Evolutionary conservation across 768 basidiomycete species (phyloP), one percentile per base, ranked within the genome.

Genomic region (Leccinum variicolor): DNA sequence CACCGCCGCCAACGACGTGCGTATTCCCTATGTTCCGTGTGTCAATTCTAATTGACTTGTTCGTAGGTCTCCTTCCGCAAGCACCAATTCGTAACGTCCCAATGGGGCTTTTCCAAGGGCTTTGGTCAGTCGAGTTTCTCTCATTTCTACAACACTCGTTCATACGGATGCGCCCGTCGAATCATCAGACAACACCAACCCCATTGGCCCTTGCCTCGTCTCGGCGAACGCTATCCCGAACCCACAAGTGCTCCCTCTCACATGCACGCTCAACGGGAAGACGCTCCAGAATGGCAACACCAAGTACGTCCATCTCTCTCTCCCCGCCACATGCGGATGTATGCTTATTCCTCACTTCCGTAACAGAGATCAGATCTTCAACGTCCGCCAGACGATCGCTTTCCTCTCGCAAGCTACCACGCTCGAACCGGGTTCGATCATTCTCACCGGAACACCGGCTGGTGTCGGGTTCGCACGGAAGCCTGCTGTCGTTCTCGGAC

Each of bases 101-200:
- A 95, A 64, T 95, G 93, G 92, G 77, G 82, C 29, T 94, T 92
- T 73, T 92, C 90, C 26, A 95, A 95, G 72, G 80, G 87, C 43
- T 95, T 92, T 63, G 92, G 91, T 87, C 56, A 25, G 80, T 64
- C 43, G 17, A 14, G 17, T 45, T 28, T 6, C 10, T 26, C 10
- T 6, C 3, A 5, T 19, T 9, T 25, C 1, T 8, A 14, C 15
- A 13, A 5, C 34, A 11, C 25, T 5, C n/a, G 9, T 11, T 3
- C 34, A 15, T 15, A 3, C 41, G 21, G 19, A 21, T 26, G 14
- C 9, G 13, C 33, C 4, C 28, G 1, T 25, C 14, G 5, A 1
- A 4, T 31, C 9, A 21, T 4, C 50, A 73, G 72, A 76, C 53
- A 66, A 77, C 31, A 75, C 77, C 3, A 80, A 74, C 14, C 93